Base-by-base conservation (phyloP, 1,284 basidiomycete species). In the Sphaerobolus stellatus region DNA sequence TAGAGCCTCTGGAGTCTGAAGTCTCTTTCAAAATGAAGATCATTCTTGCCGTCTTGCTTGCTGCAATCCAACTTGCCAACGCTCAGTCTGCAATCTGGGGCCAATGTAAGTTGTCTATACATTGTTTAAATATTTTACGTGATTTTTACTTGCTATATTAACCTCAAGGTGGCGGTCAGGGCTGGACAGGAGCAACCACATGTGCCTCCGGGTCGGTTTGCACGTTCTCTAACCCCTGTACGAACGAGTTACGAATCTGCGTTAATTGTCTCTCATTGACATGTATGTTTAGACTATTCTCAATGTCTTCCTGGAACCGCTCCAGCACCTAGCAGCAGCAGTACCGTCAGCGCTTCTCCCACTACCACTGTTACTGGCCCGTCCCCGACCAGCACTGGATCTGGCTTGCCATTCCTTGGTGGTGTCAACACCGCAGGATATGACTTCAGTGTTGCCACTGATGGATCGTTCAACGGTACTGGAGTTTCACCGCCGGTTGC, bases 401-500 rank as follows among this genome's bases (percentile, higher is more conserved):
- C 43, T 22, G 28, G 52, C 16, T 54, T 53, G 4, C 53, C 73
- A 5, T 72, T 70, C 55, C 63, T 78, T 8, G 74, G 73, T 1
- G 75, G 77, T 63, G 75, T 78, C 30, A 79, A 80, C 64, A 78
- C 75, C 44, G 67, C 77, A 22, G 77, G 77, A 0, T 78, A 76
- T 63, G 77, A 79, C 61, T 79, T 80, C 57, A 75, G 74, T 3
- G 76, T 75, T 59, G 61, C 64, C 9, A 79, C 76, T 1, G 68
- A 77, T 58, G 78, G 76, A 5, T 73, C 71, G 45, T 77, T 74
- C 67, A 73, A 61, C 30, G 72, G 70, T 18, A 72, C 70, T 30
- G 68, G 69, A 1, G 56, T 59, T 20, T 58, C 60, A 43, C 77
- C 77, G 28, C 76, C 76, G 5, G 56, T 66, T 1, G 56, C 65